Percentiles rank a stretch among this genome's conserved stretches.
Evolutionary conservation across 306 rosid genomes (phyloP).

Genomic region (Neltuma alba): DNA sequence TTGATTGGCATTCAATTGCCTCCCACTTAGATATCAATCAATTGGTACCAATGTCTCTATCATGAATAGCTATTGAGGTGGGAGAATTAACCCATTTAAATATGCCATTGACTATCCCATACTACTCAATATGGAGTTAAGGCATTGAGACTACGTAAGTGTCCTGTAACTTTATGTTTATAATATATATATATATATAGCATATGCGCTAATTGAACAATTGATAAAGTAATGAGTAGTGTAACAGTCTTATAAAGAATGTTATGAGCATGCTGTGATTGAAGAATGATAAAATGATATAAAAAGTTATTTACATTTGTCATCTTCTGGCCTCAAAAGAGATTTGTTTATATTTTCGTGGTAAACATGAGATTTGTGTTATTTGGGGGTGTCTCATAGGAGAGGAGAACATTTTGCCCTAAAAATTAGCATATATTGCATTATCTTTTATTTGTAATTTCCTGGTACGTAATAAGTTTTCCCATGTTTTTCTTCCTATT

Average conservation of each 20-base stretch:
- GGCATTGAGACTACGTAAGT: no score
- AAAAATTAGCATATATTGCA: constrained; percentile 3
- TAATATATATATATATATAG: neutral
- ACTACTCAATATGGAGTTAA: no score
- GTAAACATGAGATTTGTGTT: neutral
- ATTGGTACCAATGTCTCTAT: no score
- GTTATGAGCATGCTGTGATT: neutral
- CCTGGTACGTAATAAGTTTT: constrained; percentile 19
- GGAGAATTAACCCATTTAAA: no score
- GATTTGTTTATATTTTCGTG: neutral
- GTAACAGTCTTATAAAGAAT: neutral
- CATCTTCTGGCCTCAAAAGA: neutral
- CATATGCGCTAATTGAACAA: neutral
- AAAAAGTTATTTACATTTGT: neutral
- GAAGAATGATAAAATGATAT: neutral
- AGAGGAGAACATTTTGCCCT: neutral
- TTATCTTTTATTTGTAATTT: neutral
- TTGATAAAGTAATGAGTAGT: neutral
- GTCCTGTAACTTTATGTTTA: no score
- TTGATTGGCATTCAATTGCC: no score
- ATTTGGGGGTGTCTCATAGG: neutral
- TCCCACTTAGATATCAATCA: no score
- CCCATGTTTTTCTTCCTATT: constrained; percentile 26
- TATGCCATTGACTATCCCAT: no score
- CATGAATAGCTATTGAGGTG: no score